Evolutionary conservation across 2,329 filamentous ascomycete genomes (phyloP).

Genomic region (Alternaria brassicae): DNA sequence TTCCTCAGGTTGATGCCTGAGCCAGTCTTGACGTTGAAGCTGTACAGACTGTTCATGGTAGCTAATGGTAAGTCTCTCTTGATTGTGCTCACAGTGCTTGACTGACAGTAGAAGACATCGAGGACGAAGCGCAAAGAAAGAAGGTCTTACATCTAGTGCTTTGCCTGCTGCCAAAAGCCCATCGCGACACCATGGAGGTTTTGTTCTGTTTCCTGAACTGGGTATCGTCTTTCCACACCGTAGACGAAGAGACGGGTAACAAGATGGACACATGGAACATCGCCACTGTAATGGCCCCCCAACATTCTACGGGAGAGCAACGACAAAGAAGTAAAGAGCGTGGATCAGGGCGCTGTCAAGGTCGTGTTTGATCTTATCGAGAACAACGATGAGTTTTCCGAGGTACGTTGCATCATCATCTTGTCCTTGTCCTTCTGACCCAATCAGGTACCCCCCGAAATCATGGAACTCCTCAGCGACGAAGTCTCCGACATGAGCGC

Average conservation of each 20-base stretch:
- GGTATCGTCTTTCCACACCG: constrained; percentile 95
- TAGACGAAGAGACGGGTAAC: constrained; percentile 95
- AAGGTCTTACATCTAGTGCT: constrained; percentile 89
- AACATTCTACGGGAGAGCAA: constrained; percentile 83
- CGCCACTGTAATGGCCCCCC: constrained; percentile 91
- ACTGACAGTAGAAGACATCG: constrained; percentile 65
- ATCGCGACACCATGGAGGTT: constrained; percentile 93
- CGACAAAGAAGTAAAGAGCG: constrained; percentile 64
- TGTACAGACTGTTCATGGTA: constrained; percentile 88
- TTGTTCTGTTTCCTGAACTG: constrained; percentile 96
- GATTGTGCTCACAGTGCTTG: background rate
- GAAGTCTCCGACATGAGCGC: constrained; percentile 88
- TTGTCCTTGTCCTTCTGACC: constrained; percentile 28
- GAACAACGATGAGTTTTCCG: constrained; percentile 94
- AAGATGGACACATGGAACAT: constrained; percentile 99
- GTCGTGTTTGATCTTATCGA: constrained; percentile 90
- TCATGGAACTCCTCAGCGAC: constrained; percentile 85
- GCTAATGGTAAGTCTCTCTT: constrained; percentile 70
- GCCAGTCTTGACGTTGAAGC: constrained; percentile 91
- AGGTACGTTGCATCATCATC: constrained; percentile 68
- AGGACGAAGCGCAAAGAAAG: constrained; percentile 79
- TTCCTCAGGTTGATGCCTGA: constrained; percentile 95
- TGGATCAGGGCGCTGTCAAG: constrained; percentile 92
- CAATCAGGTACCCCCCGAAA: constrained; percentile 85
- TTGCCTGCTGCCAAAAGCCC: constrained; percentile 88